Base-by-base conservation (phyloP, 1,284 basidiomycete genomes). In the Phylloporus gajari region DNA sequence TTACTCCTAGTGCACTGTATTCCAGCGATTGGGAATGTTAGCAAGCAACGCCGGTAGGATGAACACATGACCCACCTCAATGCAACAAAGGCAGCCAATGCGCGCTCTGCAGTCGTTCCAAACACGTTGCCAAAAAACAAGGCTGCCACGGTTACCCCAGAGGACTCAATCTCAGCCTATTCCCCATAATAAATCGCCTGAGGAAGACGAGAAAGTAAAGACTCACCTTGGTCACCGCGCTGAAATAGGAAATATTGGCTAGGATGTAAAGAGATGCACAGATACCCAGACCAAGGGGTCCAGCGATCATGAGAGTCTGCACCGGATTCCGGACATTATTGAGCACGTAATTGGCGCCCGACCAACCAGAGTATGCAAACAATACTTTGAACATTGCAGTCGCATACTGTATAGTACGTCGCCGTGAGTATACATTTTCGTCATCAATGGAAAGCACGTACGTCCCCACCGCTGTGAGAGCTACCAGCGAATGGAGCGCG, bases 371-470 rank as follows among this genome's bases (percentile, higher is more conserved):
- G 74, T 91, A 92, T 2, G 89, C 81, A 72, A 85, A 85, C 27
- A 91, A 79, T 25, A 91, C 88, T 73, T 91, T 90, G 84, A 89
- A 89, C 5, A 83, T 89, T 8, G 88, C 89, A 9, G 90, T 90
- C 3, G 88, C 88, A 70, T 89, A 90, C 87, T 90, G 69, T n/a
- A n/a, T n/a, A n/a, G 69, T n/a, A 27, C 15, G 6, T 61, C 25
- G 23, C 32, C 30, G 23, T 74, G 12, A 19, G 11, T 17, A 68
- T 42, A 17, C 9, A 1, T 30, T 25, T 3, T 2, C 3, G 30
- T 30, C 23, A 27, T 30, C 11, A 1, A 59, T 3, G 3, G 11
- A 38, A 32, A 48, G n/a, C 58, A 77, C 80, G 68, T 42, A 85
- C 86, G 42, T 87, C 85, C 30, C 85, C 83, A 67, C 85, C 82